Evolutionary conservation across 306 rosid genomes (phyloP), one percentile per base, ranked within the genome.

Genomic region (Acacia confusa): DNA sequence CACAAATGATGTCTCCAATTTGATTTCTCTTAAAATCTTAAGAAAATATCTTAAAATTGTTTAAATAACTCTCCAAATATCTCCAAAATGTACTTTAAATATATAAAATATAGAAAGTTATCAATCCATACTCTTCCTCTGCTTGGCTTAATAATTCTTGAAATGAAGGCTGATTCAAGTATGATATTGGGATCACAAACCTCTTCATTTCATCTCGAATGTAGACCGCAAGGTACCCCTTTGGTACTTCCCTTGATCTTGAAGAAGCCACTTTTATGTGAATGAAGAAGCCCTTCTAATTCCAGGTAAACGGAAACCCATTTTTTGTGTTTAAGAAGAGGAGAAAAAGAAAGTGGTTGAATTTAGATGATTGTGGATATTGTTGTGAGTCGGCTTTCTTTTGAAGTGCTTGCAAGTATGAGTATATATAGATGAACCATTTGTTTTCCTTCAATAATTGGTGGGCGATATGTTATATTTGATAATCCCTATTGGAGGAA

Each of bases 171-270:
- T 76, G 43, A 24, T 69, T 82, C 85, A 82, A 76, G 65, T 30
- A 76, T 15, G 85, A 76, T 16, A 76, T 11, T 1, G 85, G 78
- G 5, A 82, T 48, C 61, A 69, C 65, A 11, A 67, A 76, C n/a
- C 81, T 32, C 55, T 69, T 76, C 81, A 52, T 68, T 69, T 82
- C 47, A 2, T 76, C 85, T 16, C 81, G 77, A 44, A 82, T 77
- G 32, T 76, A 57, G 2, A 82, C 67, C 2, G 57, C 69, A 32
- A 76, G 28, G 55, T 69, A 76, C 2, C 78, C 85, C 27, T 57
- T 82, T n/a, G 81, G 81, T 9, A 82, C 77, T 13, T 72, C 81
- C 6, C 19, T 27, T 17, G 70, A 24, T 13, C 47, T 64, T 13
- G 19, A 60, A 2, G 70, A 45, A 32, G 60, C 47, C 11, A 15